These are phyloP conservation scores for Dimargaris cristalligena DNA, from an alignment of 192 early-diverging fungal species.

Conservation along the genomic window DNA sequence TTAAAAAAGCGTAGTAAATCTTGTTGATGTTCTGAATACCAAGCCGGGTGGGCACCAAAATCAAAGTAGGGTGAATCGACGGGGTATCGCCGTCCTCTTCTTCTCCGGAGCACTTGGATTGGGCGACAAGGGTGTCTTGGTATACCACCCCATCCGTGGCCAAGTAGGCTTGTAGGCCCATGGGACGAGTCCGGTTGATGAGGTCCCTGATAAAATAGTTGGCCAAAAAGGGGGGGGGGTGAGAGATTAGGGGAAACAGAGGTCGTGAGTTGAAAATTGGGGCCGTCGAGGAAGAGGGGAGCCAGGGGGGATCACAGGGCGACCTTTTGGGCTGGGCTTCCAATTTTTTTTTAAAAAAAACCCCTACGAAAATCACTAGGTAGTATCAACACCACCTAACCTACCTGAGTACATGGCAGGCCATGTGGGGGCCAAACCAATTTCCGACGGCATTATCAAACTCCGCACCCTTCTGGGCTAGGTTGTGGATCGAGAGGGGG, in stretches of 20 bases:
- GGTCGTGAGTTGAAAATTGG: too few species aligned
- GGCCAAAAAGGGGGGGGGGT: slow-evolving; percentile 7
- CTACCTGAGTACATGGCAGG: slow-evolving; percentile 63
- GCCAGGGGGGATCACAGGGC: too few species aligned
- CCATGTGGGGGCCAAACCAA: slow-evolving; percentile 93
- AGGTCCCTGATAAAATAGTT: not conserved
- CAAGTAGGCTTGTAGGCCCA: slow-evolving; percentile 49
- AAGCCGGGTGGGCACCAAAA: slow-evolving; percentile 73
- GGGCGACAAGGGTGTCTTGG: slow-evolving; percentile 19
- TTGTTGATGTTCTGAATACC: slow-evolving; percentile 85
- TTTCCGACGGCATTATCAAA: slow-evolving; percentile 82
- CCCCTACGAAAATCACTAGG: too few species aligned
- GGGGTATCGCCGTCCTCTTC: not conserved
- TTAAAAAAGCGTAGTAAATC: slow-evolving; percentile 48
- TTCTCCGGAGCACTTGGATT: not conserved
- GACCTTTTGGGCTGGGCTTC: too few species aligned
- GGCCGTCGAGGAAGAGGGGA: too few species aligned
- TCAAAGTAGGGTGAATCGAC: slow-evolving; percentile 35
- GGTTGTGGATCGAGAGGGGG: slow-evolving; percentile 83
- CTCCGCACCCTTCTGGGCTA: slow-evolving; percentile 67
- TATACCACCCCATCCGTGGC: slow-evolving; percentile 74
- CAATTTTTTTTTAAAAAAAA: too few species aligned
- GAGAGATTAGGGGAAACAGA: too few species aligned
- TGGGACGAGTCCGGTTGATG: slow-evolving; percentile 7
- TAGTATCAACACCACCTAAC: too few species aligned